Conservation (phyloP, 2,329 filamentous ascomycete species). For the Epichloe sibirici region DNA sequence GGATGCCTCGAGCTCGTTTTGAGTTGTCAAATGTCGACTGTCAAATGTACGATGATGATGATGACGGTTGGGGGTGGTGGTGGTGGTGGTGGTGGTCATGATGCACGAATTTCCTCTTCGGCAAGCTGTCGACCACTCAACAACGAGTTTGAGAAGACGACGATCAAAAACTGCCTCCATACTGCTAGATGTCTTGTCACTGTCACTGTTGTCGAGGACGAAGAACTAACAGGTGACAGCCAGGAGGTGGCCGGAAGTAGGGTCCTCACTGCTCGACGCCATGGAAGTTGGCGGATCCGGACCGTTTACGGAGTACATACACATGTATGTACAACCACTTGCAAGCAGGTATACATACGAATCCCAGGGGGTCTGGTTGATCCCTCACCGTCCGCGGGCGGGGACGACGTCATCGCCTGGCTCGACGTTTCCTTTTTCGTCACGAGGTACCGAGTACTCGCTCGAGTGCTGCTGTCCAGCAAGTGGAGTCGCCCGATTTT, state of each 20-base stretch:
- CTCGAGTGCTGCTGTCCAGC: not conserved
- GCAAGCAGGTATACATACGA: not conserved
- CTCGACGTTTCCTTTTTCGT: not conserved
- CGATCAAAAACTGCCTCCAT: not conserved
- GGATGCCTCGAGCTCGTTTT: too few relatives aligned
- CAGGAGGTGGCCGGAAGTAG: slow-evolving; percentile 8
- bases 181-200: too few relatives aligned
- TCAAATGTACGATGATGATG: not conserved
- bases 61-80: too few relatives aligned
- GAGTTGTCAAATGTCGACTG: too few relatives aligned
- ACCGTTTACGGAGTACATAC: not conserved
- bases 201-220: too few relatives aligned
- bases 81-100: too few relatives aligned
- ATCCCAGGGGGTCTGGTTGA: not conserved
- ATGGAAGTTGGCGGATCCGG: not conserved
- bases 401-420: slow-evolving; percentile 3
- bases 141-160: too few relatives aligned
- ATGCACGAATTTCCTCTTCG: not conserved
- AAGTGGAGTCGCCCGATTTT: too few relatives aligned
- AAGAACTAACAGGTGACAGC: not conserved
- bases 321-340: not conserved
- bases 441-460: not conserved
- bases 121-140: not conserved
- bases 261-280: not conserved
- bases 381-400: not conserved